Conservation (phyloP, 2,329 filamentous ascomycete species). For the Fusarium oxysporum region DNA sequence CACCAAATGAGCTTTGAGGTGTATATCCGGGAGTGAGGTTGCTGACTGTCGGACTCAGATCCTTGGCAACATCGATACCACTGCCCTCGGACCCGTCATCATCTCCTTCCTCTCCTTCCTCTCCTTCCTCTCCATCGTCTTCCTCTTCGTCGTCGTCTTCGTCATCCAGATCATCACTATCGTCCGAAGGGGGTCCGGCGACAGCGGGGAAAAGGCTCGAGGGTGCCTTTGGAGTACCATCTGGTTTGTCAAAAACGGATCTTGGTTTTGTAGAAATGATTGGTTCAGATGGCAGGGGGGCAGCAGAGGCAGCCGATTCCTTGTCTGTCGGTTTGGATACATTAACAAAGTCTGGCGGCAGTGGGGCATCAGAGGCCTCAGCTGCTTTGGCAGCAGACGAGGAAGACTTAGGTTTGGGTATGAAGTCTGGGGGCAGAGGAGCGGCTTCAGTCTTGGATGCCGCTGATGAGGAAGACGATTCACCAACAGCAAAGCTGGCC, state of each 20-base stretch:
- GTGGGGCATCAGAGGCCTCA: slow-evolving; percentile 44
- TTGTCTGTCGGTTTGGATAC: slow-evolving; percentile 31
- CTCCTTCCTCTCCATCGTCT: slow-evolving; percentile 55
- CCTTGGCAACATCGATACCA: slow-evolving; percentile 73
- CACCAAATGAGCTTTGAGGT: slow-evolving; percentile 70
- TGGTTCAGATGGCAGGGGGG: slow-evolving; percentile 31
- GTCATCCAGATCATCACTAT: slow-evolving; percentile 53
- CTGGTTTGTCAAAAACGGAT: slow-evolving; percentile 40
- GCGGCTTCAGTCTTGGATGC: slow-evolving; percentile 51
- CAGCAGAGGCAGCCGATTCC: slow-evolving; percentile 9
- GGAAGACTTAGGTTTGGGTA: slow-evolving; percentile 34
- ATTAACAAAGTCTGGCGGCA: slow-evolving; percentile 50
- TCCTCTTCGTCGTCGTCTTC: slow-evolving; percentile 56
- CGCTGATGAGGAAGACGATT: slow-evolving; percentile 65
- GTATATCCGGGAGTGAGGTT: slow-evolving; percentile 62
- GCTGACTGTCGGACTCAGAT: slow-evolving; percentile 65
- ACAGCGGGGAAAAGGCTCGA: slow-evolving; percentile 51
- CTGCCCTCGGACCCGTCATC: slow-evolving; percentile 67
- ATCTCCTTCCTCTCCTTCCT: slow-evolving; percentile 60
- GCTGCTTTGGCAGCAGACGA: slow-evolving; percentile 15
- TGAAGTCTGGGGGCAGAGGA: slow-evolving; percentile 59
- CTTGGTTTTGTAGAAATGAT: slow-evolving; percentile 24
- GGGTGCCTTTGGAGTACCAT: slow-evolving; percentile 52
- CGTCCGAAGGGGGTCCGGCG: slow-evolving; percentile 53
- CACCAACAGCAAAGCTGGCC: slow-evolving; percentile 60